phyloP scores from a whole-genome alignment of 352 stramenopile genomes.

The Lagenidium sp. region DNA sequence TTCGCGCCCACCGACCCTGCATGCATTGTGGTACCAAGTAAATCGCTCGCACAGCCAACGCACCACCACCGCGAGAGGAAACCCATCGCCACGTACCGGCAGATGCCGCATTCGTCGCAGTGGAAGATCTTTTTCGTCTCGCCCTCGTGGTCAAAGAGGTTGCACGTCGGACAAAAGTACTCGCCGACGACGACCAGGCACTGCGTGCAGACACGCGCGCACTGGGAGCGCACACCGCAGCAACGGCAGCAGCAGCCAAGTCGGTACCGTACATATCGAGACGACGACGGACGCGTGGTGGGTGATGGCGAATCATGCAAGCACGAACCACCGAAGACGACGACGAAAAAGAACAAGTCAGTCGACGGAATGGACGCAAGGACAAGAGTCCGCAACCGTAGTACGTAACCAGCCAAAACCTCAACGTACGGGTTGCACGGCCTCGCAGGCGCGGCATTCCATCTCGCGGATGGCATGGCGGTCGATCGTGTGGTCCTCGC shows the following conservation, averaged over 20 bases:
- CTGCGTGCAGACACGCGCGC: conserved; percentile 32
- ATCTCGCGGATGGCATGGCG: conserved; percentile 63
- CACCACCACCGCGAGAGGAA: neutral
- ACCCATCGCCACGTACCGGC: conserved; percentile 22
- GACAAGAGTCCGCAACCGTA: too few relatives aligned
- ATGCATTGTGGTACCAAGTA: neutral
- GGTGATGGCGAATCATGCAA: too few relatives aligned
- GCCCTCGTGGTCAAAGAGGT: conserved; percentile 64
- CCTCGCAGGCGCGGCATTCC: conserved; percentile 51
- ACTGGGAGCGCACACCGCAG: too few relatives aligned
- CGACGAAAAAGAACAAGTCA: too few relatives aligned
- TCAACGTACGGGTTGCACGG: conserved; percentile 40
- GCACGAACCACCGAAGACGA: too few relatives aligned
- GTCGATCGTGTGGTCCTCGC: conserved; percentile 63
- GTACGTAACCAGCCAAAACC: neutral
- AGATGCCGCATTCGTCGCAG: conserved; percentile 70
- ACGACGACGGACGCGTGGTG: too few relatives aligned
- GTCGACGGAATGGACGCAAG: too few relatives aligned
- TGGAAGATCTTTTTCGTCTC: conserved; percentile 61
- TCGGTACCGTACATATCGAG: too few relatives aligned
- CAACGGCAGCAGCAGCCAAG: too few relatives aligned
- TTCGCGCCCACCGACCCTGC: conserved; percentile 57
- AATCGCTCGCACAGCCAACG: neutral
- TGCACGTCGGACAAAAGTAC: conserved; percentile 66
- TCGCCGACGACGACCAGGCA: conserved; percentile 38